Percentiles rank a stretch among this genome's conserved stretches.
Evolutionary conservation across 768 basidiomycete genomes (phyloP).

Genomic region (Kwoniella heveanensis): DNA sequence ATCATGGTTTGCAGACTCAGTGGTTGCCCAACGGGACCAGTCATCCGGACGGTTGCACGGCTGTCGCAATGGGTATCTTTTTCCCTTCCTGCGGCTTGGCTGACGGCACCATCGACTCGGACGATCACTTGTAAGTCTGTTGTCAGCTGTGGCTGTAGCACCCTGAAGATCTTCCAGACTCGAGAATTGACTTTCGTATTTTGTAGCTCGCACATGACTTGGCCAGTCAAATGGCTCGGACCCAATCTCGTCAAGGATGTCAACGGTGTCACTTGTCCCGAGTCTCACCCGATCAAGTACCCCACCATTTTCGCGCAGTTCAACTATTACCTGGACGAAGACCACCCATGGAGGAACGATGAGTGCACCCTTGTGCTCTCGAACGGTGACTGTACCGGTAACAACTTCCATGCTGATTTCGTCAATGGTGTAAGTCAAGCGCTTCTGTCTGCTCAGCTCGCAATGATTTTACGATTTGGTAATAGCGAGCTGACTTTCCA

Average conservation of each 20-base stretch:
- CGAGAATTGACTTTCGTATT: conserved; percentile 1
- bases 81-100: conserved; percentile 47
- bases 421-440: conserved; percentile 42
- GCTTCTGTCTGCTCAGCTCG: no score
- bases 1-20: conserved; percentile 36
- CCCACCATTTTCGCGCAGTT: conserved; percentile 46
- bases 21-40: conserved; percentile 37
- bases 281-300: conserved; percentile 37
- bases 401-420: conserved; percentile 47
- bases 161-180: no score
- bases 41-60: conserved; percentile 35
- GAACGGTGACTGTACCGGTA: conserved; percentile 42
- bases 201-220: conserved; percentile 49
- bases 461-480: no score
- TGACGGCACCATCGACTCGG: conserved; percentile 25
- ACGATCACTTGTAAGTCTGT: conserved; percentile 44
- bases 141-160: no score
- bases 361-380: conserved; percentile 40
- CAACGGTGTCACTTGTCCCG: conserved; percentile 37
- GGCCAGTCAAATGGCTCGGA: conserved; percentile 34
- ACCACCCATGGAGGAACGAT: conserved; percentile 44
- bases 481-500: no score
- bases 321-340: conserved; percentile 36
- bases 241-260: conserved; percentile 19
- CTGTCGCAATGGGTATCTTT: conserved; percentile 35